A percentile compares a stretch with the other conserved stretches of the same genome.
These are phyloP conservation scores for Trichoderma sp. DNA, from an alignment of 2,329 filamentous ascomycete genomes.

Conservation along the genomic window DNA sequence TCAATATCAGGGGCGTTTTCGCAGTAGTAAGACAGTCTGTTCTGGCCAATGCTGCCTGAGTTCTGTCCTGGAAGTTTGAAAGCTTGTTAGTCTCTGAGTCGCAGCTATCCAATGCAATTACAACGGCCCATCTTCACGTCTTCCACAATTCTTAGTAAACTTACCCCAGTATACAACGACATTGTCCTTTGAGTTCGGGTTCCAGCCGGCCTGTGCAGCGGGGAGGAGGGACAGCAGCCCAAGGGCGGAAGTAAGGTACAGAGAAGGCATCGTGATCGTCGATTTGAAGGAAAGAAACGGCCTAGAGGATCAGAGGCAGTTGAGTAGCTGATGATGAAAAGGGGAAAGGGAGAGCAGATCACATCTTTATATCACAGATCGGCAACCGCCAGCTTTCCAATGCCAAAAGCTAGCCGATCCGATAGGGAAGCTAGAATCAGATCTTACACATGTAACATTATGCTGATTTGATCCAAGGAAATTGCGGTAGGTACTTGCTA, in stretches of 20 bases:
- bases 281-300: background rate
- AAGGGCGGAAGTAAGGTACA: conserved; percentile 25
- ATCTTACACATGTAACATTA: conserved; percentile 8
- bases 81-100: background rate
- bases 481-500: conserved; percentile 6
- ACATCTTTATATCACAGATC: conserved; percentile 4
- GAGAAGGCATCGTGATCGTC: conserved; percentile 19
- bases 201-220: conserved; percentile 45
- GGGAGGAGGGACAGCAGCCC: conserved; percentile 34
- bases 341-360: conserved; percentile 1
- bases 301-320: background rate
- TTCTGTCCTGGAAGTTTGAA: conserved; percentile 53
- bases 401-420: background rate
- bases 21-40: conserved; percentile 61
- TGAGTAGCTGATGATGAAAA: background rate
- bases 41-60: conserved; percentile 55
- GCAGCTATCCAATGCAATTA: too few relatives aligned
- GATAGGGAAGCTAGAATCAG: background rate
- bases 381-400: background rate
- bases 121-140: too few relatives aligned
- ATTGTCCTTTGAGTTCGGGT: conserved; percentile 50
- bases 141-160: conserved; percentile 18
- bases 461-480: background rate
- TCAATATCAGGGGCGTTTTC: conserved; percentile 34
- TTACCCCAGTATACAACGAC: conserved; percentile 68